phyloP scores from a whole-genome alignment of 2,329 filamentous ascomycete genomes.

The Fusarium sp. region DNA sequence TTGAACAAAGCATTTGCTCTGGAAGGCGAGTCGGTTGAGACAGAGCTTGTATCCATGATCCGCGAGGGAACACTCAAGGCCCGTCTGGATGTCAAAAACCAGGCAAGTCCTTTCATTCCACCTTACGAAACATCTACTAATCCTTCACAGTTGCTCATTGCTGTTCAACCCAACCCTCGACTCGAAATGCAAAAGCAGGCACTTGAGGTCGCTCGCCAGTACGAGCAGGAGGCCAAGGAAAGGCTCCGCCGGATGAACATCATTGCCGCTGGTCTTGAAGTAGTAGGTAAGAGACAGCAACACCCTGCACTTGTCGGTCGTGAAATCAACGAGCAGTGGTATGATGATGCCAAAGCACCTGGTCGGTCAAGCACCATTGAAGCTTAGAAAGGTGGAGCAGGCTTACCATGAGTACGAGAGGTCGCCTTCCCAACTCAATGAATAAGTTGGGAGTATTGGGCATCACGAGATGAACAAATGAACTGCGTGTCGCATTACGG shows the following conservation, averaged over 20 bases:
- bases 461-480: constrained; percentile 9
- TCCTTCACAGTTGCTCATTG: constrained; percentile 72
- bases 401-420: not conserved
- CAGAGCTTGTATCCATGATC: constrained; percentile 85
- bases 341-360: constrained; percentile 42
- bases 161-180: constrained; percentile 74
- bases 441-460: not conserved
- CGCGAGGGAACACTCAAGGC: constrained; percentile 76
- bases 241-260: constrained; percentile 83
- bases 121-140: constrained; percentile 13
- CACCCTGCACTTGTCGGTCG: constrained; percentile 6
- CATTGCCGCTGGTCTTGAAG: constrained; percentile 78
- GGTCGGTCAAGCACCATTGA: constrained; percentile 16
- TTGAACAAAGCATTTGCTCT: constrained; percentile 81
- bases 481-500: constrained; percentile 26
- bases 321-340: constrained; percentile 50
- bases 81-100: constrained; percentile 85
- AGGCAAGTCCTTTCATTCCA: constrained; percentile 56
- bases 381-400: not conserved
- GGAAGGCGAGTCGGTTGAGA: constrained; percentile 71
- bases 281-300: constrained; percentile 51
- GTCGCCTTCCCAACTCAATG: not conserved
- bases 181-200: constrained; percentile 76
- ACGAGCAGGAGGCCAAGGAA: constrained; percentile 80
- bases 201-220: constrained; percentile 74